A percentile compares a stretch with the other conserved stretches of the same genome.
Evolutionary conservation across 2,329 filamentous ascomycete species (phyloP).

Genomic region (Trichoderma brevicompactum): DNA sequence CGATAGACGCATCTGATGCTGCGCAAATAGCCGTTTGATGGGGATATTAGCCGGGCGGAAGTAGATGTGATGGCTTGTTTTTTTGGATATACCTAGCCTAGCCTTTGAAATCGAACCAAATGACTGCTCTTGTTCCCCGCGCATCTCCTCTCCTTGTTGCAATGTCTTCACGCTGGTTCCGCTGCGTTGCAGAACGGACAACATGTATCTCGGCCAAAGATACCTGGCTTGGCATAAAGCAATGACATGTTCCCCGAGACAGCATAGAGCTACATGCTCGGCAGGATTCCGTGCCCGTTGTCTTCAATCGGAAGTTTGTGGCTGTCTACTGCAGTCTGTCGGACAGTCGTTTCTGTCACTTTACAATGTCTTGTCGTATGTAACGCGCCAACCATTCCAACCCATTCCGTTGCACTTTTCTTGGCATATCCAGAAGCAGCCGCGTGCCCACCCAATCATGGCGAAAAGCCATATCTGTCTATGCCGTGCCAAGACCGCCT

Average conservation of each 20-base stretch:
- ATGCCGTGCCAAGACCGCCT: constrained; percentile 4
- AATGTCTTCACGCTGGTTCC: background rate
- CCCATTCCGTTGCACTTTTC: background rate
- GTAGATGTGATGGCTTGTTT: background rate
- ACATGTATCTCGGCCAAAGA: background rate
- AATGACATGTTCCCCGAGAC: background rate
- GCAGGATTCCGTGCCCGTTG: background rate
- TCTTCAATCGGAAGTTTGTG: background rate
- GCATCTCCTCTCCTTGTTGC: background rate
- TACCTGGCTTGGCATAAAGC: background rate
- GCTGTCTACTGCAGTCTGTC: background rate
- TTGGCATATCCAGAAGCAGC: background rate
- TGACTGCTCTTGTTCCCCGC: background rate
- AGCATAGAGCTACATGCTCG: background rate
- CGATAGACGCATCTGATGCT: constrained; percentile 6
- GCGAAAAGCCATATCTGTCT: background rate
- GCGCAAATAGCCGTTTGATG: background rate
- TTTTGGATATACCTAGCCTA: constrained; percentile 5
- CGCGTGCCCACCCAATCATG: background rate
- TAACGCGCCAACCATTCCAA: background rate
- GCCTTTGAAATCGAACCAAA: background rate
- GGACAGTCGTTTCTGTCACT: background rate
- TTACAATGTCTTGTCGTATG: background rate
- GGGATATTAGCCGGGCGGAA: background rate
- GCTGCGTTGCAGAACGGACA: background rate